Evolutionary conservation across 495 filamentous ascomycete species (phyloP).

Genomic region (Emericellopsis terricola): DNA sequence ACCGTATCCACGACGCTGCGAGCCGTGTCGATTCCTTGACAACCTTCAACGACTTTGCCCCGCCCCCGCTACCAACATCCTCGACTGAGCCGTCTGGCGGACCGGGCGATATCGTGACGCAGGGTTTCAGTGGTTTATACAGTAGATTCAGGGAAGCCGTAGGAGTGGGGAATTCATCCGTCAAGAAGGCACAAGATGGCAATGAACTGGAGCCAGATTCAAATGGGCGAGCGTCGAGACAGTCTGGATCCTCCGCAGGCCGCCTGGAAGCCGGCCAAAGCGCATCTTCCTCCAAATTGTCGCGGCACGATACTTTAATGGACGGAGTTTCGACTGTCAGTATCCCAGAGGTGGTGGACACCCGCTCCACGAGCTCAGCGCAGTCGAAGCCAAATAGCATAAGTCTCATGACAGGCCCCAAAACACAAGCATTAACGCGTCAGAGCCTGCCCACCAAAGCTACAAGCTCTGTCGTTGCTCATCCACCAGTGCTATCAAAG

Average conservation of each 20-base stretch:
- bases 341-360: too few species aligned
- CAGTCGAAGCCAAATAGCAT: conserved; percentile 38
- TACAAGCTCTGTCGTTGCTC: conserved; percentile 1
- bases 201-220: conserved; percentile 13
- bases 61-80: conserved; percentile 33
- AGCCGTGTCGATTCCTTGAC: conserved; percentile 65
- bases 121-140: conserved; percentile 73
- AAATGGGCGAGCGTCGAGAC: conserved; percentile 17
- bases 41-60: conserved; percentile 75
- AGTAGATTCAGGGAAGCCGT: conserved; percentile 65
- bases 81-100: conserved; percentile 46
- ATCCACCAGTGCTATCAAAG: neutral
- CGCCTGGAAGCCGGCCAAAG: conserved; percentile 17
- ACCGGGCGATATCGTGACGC: conserved; percentile 53
- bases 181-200: conserved; percentile 22
- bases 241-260: conserved; percentile 11
- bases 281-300: conserved; percentile 12
- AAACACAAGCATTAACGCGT: conserved; percentile 28
- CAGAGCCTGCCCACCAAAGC: conserved; percentile 26
- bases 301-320: too few species aligned
- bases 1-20: conserved; percentile 69
- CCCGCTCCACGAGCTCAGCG: too few species aligned
- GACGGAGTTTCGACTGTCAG: too few species aligned
- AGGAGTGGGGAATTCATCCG: conserved; percentile 44
- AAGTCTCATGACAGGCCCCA: conserved; percentile 32